Evolutionary conservation across 305 asterid genomes (phyloP).

Genomic region (Solanum hybrid): DNA sequence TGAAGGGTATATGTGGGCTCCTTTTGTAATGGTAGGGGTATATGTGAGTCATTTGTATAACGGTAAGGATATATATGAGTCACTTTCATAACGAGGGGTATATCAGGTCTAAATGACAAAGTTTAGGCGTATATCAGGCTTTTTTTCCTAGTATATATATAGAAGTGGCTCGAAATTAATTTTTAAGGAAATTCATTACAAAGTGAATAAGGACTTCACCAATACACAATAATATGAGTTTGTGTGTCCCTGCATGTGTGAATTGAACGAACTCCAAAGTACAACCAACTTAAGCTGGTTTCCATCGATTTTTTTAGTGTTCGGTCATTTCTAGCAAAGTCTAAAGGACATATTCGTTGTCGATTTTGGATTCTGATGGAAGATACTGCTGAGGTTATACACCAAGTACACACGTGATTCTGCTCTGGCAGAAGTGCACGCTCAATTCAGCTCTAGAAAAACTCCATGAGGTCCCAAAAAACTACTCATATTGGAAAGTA

Average conservation of each 20-base stretch:
- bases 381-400: background rate
- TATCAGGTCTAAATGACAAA: background rate
- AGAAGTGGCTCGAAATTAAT: background rate
- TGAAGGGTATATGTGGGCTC: background rate
- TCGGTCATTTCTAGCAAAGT: background rate
- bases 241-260: background rate
- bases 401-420: background rate
- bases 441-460: too few relatives aligned
- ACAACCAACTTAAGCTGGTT: background rate
- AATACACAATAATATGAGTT: too few relatives aligned
- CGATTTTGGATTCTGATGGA: background rate
- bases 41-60: background rate
- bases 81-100: background rate
- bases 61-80: background rate
- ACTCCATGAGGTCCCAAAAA: too few relatives aligned
- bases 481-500: too few relatives aligned
- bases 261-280: background rate
- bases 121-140: background rate
- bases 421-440: background rate
- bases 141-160: background rate
- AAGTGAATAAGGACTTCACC: too few relatives aligned
- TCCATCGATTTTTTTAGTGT: background rate
- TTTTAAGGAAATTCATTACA: too few relatives aligned
- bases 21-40: background rate
- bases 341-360: background rate